Evolutionary conservation across 1,139 yeast genomes (phyloP).

Genomic region (Yamadazyma dendronema): DNA sequence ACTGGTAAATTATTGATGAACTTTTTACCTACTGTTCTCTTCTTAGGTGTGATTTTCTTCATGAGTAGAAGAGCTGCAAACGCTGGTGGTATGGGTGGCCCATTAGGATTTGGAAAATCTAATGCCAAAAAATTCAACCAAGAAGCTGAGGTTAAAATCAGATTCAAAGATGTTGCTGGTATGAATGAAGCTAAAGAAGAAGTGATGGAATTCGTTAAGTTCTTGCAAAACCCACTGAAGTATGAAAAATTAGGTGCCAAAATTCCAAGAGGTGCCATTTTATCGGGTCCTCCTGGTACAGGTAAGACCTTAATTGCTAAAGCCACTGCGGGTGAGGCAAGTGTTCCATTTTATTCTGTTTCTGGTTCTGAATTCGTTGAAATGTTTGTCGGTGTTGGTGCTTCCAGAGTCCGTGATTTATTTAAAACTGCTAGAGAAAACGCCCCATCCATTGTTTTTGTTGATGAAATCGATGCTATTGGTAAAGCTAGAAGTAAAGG

Average conservation of each 20-base stretch:
- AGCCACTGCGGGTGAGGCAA: conserved; percentile 99
- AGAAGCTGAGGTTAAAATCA: conserved; percentile 84
- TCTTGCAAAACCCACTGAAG: conserved; percentile 82
- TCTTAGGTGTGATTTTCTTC: conserved; percentile 83
- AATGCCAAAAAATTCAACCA: conserved; percentile 90
- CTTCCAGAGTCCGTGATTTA: conserved; percentile 92
- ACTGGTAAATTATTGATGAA: conserved; percentile 63
- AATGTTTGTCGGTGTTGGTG: conserved; percentile 99
- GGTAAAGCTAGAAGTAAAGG: conserved; percentile 91
- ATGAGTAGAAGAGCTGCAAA: conserved; percentile 56
- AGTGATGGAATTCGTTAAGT: conserved; percentile 95
- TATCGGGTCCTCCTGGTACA: conserved; percentile 99
- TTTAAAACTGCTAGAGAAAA: conserved; percentile 89
- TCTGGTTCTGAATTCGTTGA: conserved; percentile 98
- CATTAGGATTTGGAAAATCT: conserved; percentile 78
- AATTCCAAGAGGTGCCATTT: conserved; percentile 95
- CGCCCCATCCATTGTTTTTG: conserved; percentile 91
- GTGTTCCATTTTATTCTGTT: conserved; percentile 91
- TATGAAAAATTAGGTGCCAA: conserved; percentile 93
- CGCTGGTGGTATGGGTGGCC: conserved; percentile 62
- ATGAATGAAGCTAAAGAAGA: conserved; percentile 97
- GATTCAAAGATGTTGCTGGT: conserved; percentile 95
- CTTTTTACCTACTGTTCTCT: conserved; percentile 74
- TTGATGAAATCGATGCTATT: conserved; percentile 97
- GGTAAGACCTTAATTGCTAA: conserved; percentile 97